These are phyloP conservation scores for Smithsoniella earleae DNA, from an alignment of 163 green algal genomes.

Conservation along the genomic window DNA sequence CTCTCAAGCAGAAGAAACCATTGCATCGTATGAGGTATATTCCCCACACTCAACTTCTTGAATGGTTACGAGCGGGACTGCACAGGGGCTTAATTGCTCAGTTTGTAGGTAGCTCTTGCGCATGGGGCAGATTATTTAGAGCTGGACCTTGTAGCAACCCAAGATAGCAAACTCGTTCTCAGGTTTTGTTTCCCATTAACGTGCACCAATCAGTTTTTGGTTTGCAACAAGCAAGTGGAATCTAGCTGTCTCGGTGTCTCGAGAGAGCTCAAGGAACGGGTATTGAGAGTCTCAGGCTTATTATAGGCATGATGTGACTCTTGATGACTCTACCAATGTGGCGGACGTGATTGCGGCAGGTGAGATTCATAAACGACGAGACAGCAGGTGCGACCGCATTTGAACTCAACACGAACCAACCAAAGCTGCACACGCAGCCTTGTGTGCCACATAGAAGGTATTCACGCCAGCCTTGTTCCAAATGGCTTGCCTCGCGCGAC, in stretches of 20 bases:
- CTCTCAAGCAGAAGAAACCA: constrained; percentile 11
- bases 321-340: constrained; percentile 6
- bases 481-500: not conserved
- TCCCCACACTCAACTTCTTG: not conserved
- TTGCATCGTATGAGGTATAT: not conserved
- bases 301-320: not conserved
- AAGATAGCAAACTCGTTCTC: not conserved
- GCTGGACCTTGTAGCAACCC: not conserved
- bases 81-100: not conserved
- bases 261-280: too few species aligned
- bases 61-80: not conserved
- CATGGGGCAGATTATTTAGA: not conserved
- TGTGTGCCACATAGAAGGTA: not conserved
- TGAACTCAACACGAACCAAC: not conserved
- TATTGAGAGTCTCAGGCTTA: too few species aligned
- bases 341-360: not conserved
- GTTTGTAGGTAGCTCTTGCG: not conserved
- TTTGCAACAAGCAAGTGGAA: too few species aligned
- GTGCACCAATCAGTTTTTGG: too few species aligned
- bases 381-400: not conserved
- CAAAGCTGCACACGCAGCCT: not conserved
- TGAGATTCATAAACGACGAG: not conserved
- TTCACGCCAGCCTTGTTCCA: not conserved
- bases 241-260: too few species aligned
- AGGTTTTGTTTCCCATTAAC: too few species aligned